phyloP scores from a whole-genome alignment of 2,329 filamentous ascomycete species.

The Byssoonygena ceratinophila region DNA sequence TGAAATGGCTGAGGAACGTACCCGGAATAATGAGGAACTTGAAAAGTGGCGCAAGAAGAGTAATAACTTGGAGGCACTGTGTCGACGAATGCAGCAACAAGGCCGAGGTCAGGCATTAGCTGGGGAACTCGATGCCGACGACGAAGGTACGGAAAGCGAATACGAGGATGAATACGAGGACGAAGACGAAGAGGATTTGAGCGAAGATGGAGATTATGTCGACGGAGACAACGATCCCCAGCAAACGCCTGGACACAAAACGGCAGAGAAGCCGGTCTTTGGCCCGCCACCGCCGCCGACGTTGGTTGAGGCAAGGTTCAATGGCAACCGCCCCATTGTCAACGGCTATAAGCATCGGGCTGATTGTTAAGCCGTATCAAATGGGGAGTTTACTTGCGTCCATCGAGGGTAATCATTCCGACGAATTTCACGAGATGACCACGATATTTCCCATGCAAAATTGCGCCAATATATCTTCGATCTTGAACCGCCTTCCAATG shows the following conservation, averaged over 20 bases:
- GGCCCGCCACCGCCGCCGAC: constrained; percentile 44
- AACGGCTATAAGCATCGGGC: constrained; percentile 34
- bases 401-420: background rate
- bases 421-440: background rate
- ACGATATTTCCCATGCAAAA: background rate
- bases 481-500: background rate
- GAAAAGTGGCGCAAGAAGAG: constrained; percentile 76
- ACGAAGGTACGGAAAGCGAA: constrained; percentile 40
- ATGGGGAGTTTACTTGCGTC: background rate
- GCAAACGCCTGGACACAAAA: constrained; percentile 25
- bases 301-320: constrained; percentile 37
- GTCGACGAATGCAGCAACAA: constrained; percentile 92
- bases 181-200: constrained; percentile 50
- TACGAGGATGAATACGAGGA: constrained; percentile 50
- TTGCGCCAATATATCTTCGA: background rate
- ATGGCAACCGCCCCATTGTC: constrained; percentile 35
- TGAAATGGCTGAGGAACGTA: constrained; percentile 91
- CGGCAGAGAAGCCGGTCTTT: constrained; percentile 36
- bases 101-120: constrained; percentile 64
- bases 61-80: constrained; percentile 84
- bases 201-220: constrained; percentile 51
- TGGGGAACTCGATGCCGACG: constrained; percentile 46
- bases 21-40: constrained; percentile 61
- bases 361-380: background rate
- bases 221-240: constrained; percentile 53